A percentile compares a stretch with the other conserved stretches of the same genome.
Evolutionary conservation across 2,329 filamentous ascomycete species (phyloP).

Genomic region (Penicillium rolfsii): DNA sequence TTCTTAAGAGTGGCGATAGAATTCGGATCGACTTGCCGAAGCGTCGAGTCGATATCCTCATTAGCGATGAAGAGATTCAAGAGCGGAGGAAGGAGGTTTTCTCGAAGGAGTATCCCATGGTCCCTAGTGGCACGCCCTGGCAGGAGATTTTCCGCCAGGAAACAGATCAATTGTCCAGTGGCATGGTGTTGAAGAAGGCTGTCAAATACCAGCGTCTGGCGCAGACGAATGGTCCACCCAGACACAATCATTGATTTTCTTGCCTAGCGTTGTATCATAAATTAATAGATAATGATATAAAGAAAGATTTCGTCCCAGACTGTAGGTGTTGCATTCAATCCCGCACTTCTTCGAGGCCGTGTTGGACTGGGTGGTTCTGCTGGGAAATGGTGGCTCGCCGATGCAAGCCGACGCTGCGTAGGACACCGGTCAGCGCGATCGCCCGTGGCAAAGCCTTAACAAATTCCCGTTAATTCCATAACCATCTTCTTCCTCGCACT

Average conservation of each 20-base stretch:
- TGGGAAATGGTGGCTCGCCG: too few relatives aligned
- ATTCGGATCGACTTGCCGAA: slow-evolving; percentile 56
- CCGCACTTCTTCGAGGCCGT: too few relatives aligned
- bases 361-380: too few relatives aligned
- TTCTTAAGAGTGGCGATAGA: slow-evolving; percentile 55
- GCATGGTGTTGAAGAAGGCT: slow-evolving; percentile 53
- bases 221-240: slow-evolving; percentile 49
- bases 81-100: slow-evolving; percentile 29
- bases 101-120: slow-evolving; percentile 9
- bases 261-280: neutral
- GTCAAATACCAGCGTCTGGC: slow-evolving; percentile 53
- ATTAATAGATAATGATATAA: neutral
- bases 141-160: slow-evolving; percentile 56
- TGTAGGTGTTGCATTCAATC: too few relatives aligned
- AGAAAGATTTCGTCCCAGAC: too few relatives aligned
- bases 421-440: too few relatives aligned
- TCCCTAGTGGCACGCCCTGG: slow-evolving; percentile 48
- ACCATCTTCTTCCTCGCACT: too few relatives aligned
- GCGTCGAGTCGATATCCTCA: slow-evolving; percentile 54
- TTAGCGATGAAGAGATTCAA: slow-evolving; percentile 43
- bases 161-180: slow-evolving; percentile 50
- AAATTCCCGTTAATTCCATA: too few relatives aligned
- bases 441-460: too few relatives aligned
- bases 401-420: too few relatives aligned
- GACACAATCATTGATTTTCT: slow-evolving; percentile 47